Evolutionary conservation across 148 eudicot species (phyloP).

Genomic region (Rheum nobile): DNA sequence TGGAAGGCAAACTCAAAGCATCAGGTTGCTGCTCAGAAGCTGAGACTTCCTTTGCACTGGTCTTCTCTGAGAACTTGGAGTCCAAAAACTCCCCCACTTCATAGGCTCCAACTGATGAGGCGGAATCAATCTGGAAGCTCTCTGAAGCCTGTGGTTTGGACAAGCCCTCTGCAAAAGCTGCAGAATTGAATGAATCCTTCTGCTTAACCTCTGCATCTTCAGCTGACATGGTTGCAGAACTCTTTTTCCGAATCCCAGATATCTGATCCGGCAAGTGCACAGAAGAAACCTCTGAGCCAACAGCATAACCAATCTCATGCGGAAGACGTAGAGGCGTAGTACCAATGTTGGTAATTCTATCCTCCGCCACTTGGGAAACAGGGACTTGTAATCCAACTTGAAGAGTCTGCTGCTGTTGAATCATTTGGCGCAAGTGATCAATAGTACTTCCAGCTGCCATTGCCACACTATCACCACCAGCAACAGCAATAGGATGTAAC

Average conservation of each 20-base stretch:
- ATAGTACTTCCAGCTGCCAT: slow-evolving; percentile 29
- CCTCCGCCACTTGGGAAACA: slow-evolving; percentile 27
- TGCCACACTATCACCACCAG: slow-evolving; percentile 20
- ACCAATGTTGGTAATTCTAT: slow-evolving; percentile 18
- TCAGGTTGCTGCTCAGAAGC: slow-evolving; percentile 20
- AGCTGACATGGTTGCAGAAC: slow-evolving; percentile 20
- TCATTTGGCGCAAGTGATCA: slow-evolving; percentile 27
- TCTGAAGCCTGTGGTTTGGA: slow-evolving; percentile 18
- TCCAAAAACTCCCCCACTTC: slow-evolving; percentile 12
- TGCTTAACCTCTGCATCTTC: slow-evolving; percentile 21
- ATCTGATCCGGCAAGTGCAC: slow-evolving; percentile 59
- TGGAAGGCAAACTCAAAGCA: slow-evolving; percentile 7
- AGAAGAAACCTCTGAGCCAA: slow-evolving; percentile 31
- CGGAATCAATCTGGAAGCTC: slow-evolving; percentile 10
- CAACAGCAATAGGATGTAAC: slow-evolving; percentile 27
- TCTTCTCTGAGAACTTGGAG: slow-evolving; percentile 12
- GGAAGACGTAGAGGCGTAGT: slow-evolving; percentile 28
- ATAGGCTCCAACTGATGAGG: background rate
- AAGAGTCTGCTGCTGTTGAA: slow-evolving; percentile 37
- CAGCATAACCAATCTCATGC: slow-evolving; percentile 18
- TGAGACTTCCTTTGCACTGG: slow-evolving; percentile 12
- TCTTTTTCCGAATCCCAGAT: slow-evolving; percentile 27
- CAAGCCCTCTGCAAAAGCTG: too few species aligned
- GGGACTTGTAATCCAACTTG: slow-evolving; percentile 42
- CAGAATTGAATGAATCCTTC: slow-evolving; percentile 11